Conservation (phyloP, 192 early-diverging fungal genomes). For the Gamsiella multidivaricata region DNA sequence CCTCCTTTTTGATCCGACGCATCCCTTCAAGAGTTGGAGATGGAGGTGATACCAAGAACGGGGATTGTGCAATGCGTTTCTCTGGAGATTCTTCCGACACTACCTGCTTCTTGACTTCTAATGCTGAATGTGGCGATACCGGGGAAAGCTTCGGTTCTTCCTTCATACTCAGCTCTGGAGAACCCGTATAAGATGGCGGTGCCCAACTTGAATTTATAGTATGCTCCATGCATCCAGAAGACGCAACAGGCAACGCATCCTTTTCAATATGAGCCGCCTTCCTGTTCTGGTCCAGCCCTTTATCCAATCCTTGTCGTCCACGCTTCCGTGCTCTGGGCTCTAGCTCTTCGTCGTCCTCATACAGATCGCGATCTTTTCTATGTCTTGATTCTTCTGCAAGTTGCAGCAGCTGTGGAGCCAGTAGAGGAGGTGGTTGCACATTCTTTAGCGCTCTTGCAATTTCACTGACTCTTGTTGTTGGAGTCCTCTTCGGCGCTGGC, state of each 20-base stretch:
- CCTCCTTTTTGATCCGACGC: conserved; percentile 4
- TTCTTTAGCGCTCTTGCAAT: not conserved
- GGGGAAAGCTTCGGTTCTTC: not conserved
- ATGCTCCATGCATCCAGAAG: no score
- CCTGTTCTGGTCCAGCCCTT: no score
- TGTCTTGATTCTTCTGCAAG: conserved; percentile 3
- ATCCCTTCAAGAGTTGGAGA: not conserved
- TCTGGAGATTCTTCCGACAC: not conserved
- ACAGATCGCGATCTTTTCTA: not conserved
- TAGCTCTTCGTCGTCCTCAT: not conserved
- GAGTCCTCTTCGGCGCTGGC: not conserved
- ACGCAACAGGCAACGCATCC: no score
- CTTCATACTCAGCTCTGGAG: no score
- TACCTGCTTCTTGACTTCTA: not conserved
- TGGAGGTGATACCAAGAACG: not conserved
- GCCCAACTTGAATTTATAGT: no score
- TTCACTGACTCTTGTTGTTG: not conserved
- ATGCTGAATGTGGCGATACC: not conserved
- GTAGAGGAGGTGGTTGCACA: not conserved
- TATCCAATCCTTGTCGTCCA: no score
- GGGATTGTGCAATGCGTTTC: no score
- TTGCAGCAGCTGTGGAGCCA: conserved; percentile 1
- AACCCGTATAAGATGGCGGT: not conserved
- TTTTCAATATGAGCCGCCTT: no score
- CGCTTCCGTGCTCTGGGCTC: not conserved